Evolutionary conservation across 2,329 filamentous ascomycete genomes (phyloP), one percentile per base, ranked within the genome.

Genomic region (Talaromyces atroroseus): DNA sequence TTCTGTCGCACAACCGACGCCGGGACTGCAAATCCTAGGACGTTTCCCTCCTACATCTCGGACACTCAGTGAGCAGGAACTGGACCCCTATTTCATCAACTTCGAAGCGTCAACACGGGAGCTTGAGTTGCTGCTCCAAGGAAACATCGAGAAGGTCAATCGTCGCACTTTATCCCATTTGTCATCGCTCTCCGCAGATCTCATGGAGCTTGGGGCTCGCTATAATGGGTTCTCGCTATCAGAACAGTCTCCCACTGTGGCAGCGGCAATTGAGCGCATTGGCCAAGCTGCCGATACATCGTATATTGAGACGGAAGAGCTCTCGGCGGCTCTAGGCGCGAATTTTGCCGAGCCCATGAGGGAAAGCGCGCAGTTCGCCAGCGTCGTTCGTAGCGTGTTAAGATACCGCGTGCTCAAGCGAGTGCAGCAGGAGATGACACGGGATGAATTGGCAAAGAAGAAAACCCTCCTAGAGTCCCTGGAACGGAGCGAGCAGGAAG

Each of bases 271-370:
- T 62, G 94, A 99, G 73, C 87, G 92, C 60, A 83, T 95, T 47
- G 94, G 94, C 0, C 94, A 99, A 73, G 94, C 94, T 2, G 90
- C 92, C 8, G 94, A 99, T 70, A 89, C 90, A 10, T 96, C 94
- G 0, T 99, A 97, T 69, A 92, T 99, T 62, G 91, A 90, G 10
- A 97, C 92, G 0, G 90, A 95, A 65, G 94, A 99, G 69, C 78
- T 99, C 2, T 92, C 92, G 0, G 85, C 85, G 1, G 88, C 88
- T 0, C 77, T 99, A n/a, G 92, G 92, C 20, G 92, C 92, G 34
- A 94, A 85, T 62, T 99, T 99, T 68, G 91, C 95, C 0, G 95
- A 99, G 68, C 94, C 94, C 0, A 96, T 99, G 90, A 84, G 95
- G 55, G 94, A 99, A 74, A 95, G 91, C 66, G 92, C 94, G 12